Evolutionary conservation across 2,329 filamentous ascomycete species (phyloP), one percentile per base, ranked within the genome.

Genomic region (Chaetothyriales sp.): DNA sequence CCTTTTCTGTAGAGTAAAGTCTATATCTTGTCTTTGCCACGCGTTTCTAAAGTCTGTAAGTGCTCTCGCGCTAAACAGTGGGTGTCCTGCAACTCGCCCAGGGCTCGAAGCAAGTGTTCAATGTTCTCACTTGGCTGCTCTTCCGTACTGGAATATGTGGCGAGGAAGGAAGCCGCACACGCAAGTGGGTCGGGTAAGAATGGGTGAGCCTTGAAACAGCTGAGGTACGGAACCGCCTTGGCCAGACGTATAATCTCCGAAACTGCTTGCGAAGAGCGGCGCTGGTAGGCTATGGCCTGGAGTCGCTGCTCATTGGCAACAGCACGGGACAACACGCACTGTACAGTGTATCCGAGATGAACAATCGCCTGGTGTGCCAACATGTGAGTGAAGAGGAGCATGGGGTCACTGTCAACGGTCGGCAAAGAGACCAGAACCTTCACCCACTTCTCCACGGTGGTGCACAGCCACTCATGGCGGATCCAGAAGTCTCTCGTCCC

Each of bases 101-200:
- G n/a, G n/a, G n/a, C n/a, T n/a, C 28, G 28, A 7, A 57, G 50
- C 8, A 57, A 44, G 29, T 57, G 51, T 25, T 29, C 28, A 9
- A 29, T 29, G 28, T 9, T 29, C 28, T 57, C 49, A 18, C 50
- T 40, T 29, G 50, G 49, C 20, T 22, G 46, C 19, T 49, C 51
- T 40, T 51, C 43, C 20, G 47, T 43, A 29, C 43, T 51, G 44
- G 44, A 48, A 8, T 29, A 9, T 5, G 28, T 29, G 28, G 9
- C 9, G 28, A 62, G 50, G 37, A 60, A 62, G 33, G 61, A 58
- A 3, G 57, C 59, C 18, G 55, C 57, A 10, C 60, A 49, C 20
- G 60, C 58, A 9, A 62, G 29, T 3, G 60, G 59, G 2, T 61
- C 56, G 3, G 60, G 60, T 47, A 53, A 60, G 10, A 62, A 52